Percentiles rank a stretch among this genome's conserved stretches.
Evolutionary conservation across 116 monocot genomes (phyloP).

Genomic region (Dioscorea cayenensis): DNA sequence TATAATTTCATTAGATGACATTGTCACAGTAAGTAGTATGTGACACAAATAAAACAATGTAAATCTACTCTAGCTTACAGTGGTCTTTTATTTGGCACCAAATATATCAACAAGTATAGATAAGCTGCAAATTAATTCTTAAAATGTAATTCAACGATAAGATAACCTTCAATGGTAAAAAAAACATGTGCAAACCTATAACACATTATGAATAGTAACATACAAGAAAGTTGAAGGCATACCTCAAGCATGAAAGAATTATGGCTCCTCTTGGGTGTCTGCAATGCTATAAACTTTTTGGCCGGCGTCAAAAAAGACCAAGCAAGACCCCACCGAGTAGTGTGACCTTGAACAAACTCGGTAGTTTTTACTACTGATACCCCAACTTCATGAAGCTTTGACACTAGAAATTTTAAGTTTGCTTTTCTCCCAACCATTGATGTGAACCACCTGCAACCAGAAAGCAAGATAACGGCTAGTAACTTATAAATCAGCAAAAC

Average conservation of each 20-base stretch:
- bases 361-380: constrained; percentile 86
- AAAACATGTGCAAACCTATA: too few species aligned
- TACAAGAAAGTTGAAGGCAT: constrained; percentile 1
- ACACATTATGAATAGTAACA: too few species aligned
- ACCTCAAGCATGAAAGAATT: constrained; percentile 86
- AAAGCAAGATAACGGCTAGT: neutral
- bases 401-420: constrained; percentile 62
- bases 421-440: constrained; percentile 91
- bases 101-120: too few species aligned
- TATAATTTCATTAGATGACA: too few species aligned
- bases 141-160: too few species aligned
- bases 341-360: constrained; percentile 93
- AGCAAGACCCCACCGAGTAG: constrained; percentile 93
- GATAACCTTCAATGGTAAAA: too few species aligned
- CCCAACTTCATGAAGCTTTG: constrained; percentile 70
- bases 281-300: constrained; percentile 35
- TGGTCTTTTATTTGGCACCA: too few species aligned
- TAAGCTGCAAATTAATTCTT: too few species aligned
- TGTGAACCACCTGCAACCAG: constrained; percentile 86
- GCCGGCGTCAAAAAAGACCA: constrained; percentile 84
- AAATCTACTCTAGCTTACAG: too few species aligned
- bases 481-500: neutral
- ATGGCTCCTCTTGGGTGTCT: constrained; percentile 29
- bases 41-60: too few species aligned
- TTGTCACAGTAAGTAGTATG: too few species aligned